Conservation (phyloP, 176 grass and related monocot genomes). For the Rhynchospora breviuscula region DNA sequence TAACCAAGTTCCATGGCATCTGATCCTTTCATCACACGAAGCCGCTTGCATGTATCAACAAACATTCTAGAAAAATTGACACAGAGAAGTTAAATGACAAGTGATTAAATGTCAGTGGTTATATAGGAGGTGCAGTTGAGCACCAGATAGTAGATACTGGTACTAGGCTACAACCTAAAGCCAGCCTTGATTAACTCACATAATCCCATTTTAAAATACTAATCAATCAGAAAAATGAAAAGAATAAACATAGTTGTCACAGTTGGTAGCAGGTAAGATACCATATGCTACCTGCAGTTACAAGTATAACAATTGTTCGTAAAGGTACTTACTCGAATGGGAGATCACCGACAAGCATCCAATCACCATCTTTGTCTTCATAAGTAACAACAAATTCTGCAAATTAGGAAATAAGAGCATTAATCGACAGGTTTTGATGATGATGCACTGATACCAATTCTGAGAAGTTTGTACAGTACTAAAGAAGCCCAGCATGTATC, state of each 20-base stretch:
- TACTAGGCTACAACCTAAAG: background rate
- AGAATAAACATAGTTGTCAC: background rate
- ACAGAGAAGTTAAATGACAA: background rate
- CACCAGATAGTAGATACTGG: too few relatives aligned
- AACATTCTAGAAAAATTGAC: conserved; percentile 30
- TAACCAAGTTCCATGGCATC: conserved; percentile 42
- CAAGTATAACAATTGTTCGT: background rate
- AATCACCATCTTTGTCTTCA: conserved; percentile 45
- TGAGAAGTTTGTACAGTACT: background rate
- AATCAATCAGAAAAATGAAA: background rate
- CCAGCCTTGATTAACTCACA: background rate
- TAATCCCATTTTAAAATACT: background rate
- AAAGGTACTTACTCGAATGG: conserved; percentile 32
- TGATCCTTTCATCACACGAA: conserved; percentile 45
- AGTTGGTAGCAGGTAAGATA: background rate
- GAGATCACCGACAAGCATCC: conserved; percentile 46
- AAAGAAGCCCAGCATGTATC: background rate
- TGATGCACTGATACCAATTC: background rate
- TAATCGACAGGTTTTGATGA: conserved; percentile 1
- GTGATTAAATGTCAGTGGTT: background rate
- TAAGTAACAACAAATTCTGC: conserved; percentile 36
- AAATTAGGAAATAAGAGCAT: conserved; percentile 16
- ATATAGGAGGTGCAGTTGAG: too few relatives aligned
- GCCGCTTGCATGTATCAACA: conserved; percentile 43
- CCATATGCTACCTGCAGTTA: background rate